Base-by-base conservation (phyloP, 192 early-diverging fungal genomes). In the Obelidium mucronatum region DNA sequence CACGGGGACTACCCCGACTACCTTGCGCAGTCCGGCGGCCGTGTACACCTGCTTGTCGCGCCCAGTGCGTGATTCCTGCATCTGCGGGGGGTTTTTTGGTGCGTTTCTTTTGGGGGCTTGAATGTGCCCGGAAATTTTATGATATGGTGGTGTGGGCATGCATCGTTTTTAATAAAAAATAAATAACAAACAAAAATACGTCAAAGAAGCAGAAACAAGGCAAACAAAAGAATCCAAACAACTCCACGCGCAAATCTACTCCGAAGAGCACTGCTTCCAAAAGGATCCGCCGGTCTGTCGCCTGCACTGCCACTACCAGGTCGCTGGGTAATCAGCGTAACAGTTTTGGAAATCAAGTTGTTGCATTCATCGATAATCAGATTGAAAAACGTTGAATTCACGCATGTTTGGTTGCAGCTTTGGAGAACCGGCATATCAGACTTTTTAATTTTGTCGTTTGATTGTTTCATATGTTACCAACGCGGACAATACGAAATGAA, bases 11-110 rank as follows among this genome's bases (percentile, higher is more conserved):
- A 62, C 59, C 19, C 73, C 73, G 30, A 64, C 59, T 24, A 74
- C 73, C 40, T 51, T 52, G 6, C 73, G 73, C 2, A 51, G n/a
- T 2, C 61, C 61, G 35, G 22, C n/a, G 22, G 11, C 24, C 1
- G 59, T 65, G 61, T 74, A 74, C 19, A 74, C 61, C 51, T 74
- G 73, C 11, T 48, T n/a, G 17, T 61, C 58, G 4, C 73, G 73
- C 34, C 73, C 73, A 2, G 33, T 15, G 19, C 70, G 52, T 15
- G 70, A 13, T 0, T 11, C 39, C 39, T 65, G 35, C 63, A 65
- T 65, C 63, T 13, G 19, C 19, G 8, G 44, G 44, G n/a, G n/a
- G n/a, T n/a, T n/a, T n/a, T n/a, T n/a, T n/a, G n/a, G n/a, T n/a
- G n/a, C n/a, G n/a, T n/a, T n/a, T n/a, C n/a, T n/a, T n/a, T n/a